Percentiles rank a stretch among this genome's conserved stretches.
These are phyloP conservation scores for Dicorynia guianensis DNA, from an alignment of 306 rosid genomes.

Conservation along the genomic window DNA sequence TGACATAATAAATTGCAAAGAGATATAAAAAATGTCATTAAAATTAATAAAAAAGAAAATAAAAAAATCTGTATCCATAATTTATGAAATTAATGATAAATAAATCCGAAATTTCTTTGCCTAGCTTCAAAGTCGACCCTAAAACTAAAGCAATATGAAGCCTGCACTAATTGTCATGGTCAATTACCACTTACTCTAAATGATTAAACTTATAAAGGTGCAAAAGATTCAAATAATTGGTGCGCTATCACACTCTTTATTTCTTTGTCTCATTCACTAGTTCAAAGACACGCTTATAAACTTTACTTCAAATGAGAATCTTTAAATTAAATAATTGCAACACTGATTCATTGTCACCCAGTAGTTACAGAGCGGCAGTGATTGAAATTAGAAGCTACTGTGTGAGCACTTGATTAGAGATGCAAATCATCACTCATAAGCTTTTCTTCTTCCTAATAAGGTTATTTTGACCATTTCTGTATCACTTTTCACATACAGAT, in stretches of 20 bases:
- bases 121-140: no score
- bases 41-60: no score
- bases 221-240: constrained; percentile 35
- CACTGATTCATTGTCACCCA: constrained; percentile 8
- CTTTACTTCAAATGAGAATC: constrained; percentile 42
- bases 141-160: no score
- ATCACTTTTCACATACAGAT: constrained; percentile 27
- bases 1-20: no score
- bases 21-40: no score
- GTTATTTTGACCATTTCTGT: constrained; percentile 40
- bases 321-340: constrained; percentile 28
- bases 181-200: no score
- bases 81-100: no score
- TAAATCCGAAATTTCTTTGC: no score
- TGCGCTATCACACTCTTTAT: neutral
- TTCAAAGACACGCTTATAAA: constrained; percentile 24
- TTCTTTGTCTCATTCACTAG: neutral
- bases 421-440: constrained; percentile 20
- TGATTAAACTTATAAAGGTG: neutral
- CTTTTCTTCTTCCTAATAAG: constrained; percentile 40
- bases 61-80: no score
- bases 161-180: no score
- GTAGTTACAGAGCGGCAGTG: constrained; percentile 27
- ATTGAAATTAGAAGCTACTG: constrained; percentile 31
- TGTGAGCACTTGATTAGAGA: constrained; percentile 32